Percentiles rank a stretch among this genome's conserved stretches.
Conservation (phyloP, 306 rosid species). For the Malus asiatica region DNA sequence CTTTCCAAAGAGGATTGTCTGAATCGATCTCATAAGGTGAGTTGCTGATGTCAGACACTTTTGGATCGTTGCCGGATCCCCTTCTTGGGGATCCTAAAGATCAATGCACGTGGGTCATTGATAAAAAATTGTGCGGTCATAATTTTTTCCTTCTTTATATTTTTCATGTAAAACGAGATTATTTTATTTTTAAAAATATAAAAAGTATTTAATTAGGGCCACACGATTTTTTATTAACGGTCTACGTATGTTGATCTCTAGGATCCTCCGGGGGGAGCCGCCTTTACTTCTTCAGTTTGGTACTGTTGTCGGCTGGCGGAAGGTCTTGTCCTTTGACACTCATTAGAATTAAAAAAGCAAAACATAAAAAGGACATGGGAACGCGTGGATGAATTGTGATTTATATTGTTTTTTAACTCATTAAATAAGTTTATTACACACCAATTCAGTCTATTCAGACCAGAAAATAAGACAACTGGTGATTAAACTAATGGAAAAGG, state of each 20-base stretch:
- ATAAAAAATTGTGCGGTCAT: too few relatives aligned
- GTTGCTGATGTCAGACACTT: neutral
- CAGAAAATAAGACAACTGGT: neutral
- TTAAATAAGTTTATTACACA: neutral
- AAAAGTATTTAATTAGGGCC: too few relatives aligned
- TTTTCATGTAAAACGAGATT: too few relatives aligned
- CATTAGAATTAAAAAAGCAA: neutral
- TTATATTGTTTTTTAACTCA: neutral
- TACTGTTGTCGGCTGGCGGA: neutral
- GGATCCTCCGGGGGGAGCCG: too few relatives aligned
- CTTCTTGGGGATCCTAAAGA: too few relatives aligned
- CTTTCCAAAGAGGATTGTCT: neutral
- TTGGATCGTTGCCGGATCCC: too few relatives aligned
- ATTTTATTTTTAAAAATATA: too few relatives aligned
- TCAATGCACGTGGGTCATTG: too few relatives aligned
- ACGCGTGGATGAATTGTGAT: neutral
- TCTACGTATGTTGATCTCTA: too few relatives aligned
- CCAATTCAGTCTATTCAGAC: neutral
- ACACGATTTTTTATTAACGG: accelerated
- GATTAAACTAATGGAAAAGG: neutral
- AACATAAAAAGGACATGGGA: neutral
- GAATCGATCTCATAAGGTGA: too few relatives aligned
- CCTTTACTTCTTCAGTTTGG: neutral
- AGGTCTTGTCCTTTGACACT: neutral
- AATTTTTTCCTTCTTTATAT: too few relatives aligned